Evolutionary conservation across 1,139 yeast genomes (phyloP).

Genomic region (Zygosaccharomyces sapae): DNA sequence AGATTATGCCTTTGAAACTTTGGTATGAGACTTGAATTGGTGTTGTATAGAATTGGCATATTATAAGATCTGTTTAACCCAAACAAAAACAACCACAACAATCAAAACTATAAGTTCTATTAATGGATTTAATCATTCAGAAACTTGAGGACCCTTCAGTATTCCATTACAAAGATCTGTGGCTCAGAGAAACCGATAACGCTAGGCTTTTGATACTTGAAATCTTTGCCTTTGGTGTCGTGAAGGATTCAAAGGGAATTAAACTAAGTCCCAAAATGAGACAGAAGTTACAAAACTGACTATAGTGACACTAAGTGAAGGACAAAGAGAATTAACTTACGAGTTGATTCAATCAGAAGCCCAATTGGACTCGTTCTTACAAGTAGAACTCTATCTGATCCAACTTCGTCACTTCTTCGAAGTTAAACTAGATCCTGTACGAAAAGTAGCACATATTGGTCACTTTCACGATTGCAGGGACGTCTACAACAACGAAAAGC

Average conservation of each 20-base stretch:
- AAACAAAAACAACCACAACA: slow-evolving; percentile 3
- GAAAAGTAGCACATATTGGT: slow-evolving; percentile 13
- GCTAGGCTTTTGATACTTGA: slow-evolving; percentile 20
- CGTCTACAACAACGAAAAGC: slow-evolving; percentile 27
- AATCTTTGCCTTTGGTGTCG: slow-evolving; percentile 29
- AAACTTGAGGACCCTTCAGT: slow-evolving; percentile 20
- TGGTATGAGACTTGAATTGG: slow-evolving; percentile 30
- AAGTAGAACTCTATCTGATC: slow-evolving; percentile 24
- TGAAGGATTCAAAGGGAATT: slow-evolving; percentile 16
- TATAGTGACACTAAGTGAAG: slow-evolving; percentile 22
- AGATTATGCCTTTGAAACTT: slow-evolving; percentile 24
- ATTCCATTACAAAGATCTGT: slow-evolving; percentile 26
- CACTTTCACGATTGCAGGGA: slow-evolving; percentile 27
- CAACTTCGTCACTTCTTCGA: slow-evolving; percentile 21
- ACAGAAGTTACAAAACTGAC: slow-evolving; percentile 25
- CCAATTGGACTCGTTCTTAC: slow-evolving; percentile 10
- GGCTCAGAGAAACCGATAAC: slow-evolving; percentile 19
- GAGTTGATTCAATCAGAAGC: slow-evolving; percentile 17
- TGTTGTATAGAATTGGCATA: slow-evolving; percentile 31
- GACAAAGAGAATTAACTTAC: slow-evolving; percentile 18
- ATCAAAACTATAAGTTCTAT: slow-evolving; percentile 1
- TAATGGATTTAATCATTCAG: slow-evolving; percentile 1
- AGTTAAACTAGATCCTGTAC: slow-evolving; percentile 26
- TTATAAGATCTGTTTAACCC: not conserved
- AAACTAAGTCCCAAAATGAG: slow-evolving; percentile 16